Conservation (phyloP, 352 stramenopile species). For the Phytophthora kernoviae region DNA sequence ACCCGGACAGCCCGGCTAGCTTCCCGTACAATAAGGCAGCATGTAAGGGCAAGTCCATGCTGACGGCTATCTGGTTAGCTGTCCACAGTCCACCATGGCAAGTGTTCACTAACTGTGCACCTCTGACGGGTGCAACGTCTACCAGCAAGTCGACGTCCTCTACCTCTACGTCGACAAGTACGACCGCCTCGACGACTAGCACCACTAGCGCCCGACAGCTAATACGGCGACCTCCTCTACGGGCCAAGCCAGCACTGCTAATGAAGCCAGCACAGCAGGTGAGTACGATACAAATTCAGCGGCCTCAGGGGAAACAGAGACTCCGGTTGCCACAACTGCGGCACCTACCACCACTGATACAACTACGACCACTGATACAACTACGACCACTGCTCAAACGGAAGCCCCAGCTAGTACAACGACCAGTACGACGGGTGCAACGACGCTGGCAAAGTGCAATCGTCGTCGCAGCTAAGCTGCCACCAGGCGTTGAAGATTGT, state of each 20-base stretch:
- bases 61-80: constrained; percentile 44
- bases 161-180: constrained; percentile 2
- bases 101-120: constrained; percentile 55
- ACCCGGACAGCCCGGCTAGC: constrained; percentile 26
- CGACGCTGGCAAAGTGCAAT: constrained; percentile 16
- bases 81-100: constrained; percentile 51
- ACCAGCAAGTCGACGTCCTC: constrained; percentile 13
- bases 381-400: constrained; percentile 5
- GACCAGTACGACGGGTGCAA: constrained; percentile 7
- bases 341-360: constrained; percentile 15
- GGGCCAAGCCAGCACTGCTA: constrained; percentile 1
- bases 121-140: constrained; percentile 30
- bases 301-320: constrained; percentile 3
- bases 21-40: constrained; percentile 49
- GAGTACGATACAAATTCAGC: constrained; percentile 21
- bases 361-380: constrained; percentile 16
- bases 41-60: constrained; percentile 40
- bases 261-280: constrained; percentile 18
- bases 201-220: no score
- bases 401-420: no score
- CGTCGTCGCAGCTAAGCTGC: constrained; percentile 20
- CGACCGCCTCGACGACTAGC: not conserved
- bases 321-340: constrained; percentile 8
- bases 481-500: not conserved
- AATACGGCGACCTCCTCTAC: no score